Base-by-base conservation (phyloP, 1,139 yeast genomes). In the Debaryomyces subglobosus region DNA sequence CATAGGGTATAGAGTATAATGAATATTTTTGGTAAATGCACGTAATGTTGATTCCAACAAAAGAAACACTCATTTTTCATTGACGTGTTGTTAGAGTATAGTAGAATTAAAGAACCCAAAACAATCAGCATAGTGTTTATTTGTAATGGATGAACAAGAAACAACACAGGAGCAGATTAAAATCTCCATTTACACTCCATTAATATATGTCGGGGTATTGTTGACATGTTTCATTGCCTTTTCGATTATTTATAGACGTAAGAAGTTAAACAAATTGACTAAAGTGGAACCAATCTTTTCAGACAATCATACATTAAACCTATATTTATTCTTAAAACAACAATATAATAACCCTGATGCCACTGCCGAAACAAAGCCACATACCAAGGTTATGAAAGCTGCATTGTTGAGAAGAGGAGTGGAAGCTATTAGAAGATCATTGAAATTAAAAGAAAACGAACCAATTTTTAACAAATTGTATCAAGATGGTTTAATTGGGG, bases 401-500 rank as follows among this genome's bases (percentile, higher is more conserved):
- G 97, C 97, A 0, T 73, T 94, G 50, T 73, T 87, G 53, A 77
- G 86, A 60, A 76, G 92, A 66, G 91, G 89, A 1, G 82, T 84
- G 12, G 94, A 87, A 65, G 87, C 86, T 38, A 72, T 87, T 49
- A 78, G 89, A 56, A 75, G 90, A 56, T 71, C 86, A 57, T 73
- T 86, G 66, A 81, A 84, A 60, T 72, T 91, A 65, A 87, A 90
- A 65, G 92, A 88, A 59, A 74, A 79, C 55, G 87, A 86, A 65
- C 85, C 86, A 4, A 81, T 79, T 45, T 80, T 89, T 60, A 82
- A 81, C 46, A 75, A 79, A 45, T 74, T 94, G 53, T 92, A 91
- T 64, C 95, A 92, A 61, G 84, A 83, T 47, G 98, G 98, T 1
- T 82, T 92, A 30, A 85, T 94, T 53, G 97, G 97, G 32, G 98